Evolutionary conservation across 2,329 filamentous ascomycete species (phyloP), one percentile per base, ranked within the genome.

Genomic region (Aspergillus sp.): DNA sequence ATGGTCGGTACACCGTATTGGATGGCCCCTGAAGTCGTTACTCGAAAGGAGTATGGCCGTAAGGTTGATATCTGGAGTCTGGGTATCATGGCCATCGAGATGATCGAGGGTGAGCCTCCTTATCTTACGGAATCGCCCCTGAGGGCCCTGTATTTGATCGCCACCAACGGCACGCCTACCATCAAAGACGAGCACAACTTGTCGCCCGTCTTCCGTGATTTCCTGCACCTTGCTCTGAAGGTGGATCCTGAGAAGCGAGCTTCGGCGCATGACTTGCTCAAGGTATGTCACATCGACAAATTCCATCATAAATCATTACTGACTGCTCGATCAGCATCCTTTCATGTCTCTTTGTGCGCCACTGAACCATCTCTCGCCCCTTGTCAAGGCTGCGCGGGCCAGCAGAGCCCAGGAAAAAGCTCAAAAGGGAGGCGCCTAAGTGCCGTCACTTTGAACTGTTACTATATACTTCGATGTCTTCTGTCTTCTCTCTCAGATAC

Each of bases 1-100:
- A 99, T 98, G 95, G 95, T 99, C 48, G 95, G 95, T 57, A 98
- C 95, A 7, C 95, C 95, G 2, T 99, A 99, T 78, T 99, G 95
- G 95, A 99, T 99, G 95, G 95, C 95, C 1, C 95, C 95, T 3
- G 95, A 99, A 78, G 94, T 99, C 21, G 95, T 99, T 28, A 98
- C 92, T 6, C 85, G 93, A 45, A 98, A 98, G 77, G 95, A 98
- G 79, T 99, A 99, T 78, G 95, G 95, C 67, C 90, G 94, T 64
- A 99, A 98, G 78, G 94, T 99, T 57, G 95, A 99, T 73, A 97
- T 99, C 68, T 99, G 95, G 95, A 96, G 91, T 61, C 82, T 99
- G 48, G 95, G 95, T 61, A 99, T 99, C 79, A 98, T 99, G 95
- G 92, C 95, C 7, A 98, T 99, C 71, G 95, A 99, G 78, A 99